These are phyloP conservation scores for Trichoderma semiorbis DNA, from an alignment of 2,329 filamentous ascomycete species.

Conservation along the genomic window DNA sequence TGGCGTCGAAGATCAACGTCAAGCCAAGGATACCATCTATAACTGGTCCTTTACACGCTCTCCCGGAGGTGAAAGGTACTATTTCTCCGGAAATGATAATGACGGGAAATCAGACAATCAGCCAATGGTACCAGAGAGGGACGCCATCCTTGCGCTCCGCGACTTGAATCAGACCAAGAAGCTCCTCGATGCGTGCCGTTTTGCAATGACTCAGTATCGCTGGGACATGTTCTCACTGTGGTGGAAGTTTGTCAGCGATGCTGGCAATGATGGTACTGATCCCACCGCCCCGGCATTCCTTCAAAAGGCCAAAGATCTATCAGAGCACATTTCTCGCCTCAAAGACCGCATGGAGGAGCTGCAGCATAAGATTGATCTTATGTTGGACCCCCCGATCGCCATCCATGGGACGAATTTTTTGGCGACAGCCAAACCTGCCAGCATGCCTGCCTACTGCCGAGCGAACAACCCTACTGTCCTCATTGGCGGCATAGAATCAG, in stretches of 20 bases:
- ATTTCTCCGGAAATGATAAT: neutral
- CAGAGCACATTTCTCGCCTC: neutral
- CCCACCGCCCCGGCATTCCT: neutral
- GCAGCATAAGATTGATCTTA: neutral
- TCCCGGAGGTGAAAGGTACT: neutral
- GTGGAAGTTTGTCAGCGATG: slow-evolving; percentile 34
- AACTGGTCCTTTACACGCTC: neutral
- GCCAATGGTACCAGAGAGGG: neutral
- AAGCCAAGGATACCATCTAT: neutral
- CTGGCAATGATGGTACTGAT: neutral
- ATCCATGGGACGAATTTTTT: neutral
- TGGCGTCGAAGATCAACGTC: neutral
- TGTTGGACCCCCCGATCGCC: neutral
- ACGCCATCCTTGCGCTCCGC: neutral
- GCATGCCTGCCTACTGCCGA: neutral
- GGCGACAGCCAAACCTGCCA: neutral
- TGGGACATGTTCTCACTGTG: slow-evolving; percentile 42
- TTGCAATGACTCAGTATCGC: slow-evolving; percentile 24
- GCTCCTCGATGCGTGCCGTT: slow-evolving; percentile 23
- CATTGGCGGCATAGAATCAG: neutral
- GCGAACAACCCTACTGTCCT: neutral
- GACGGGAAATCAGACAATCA: neutral
- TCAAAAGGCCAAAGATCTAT: neutral
- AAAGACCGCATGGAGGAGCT: neutral
- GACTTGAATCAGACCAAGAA: slow-evolving; percentile 19